Conservation (phyloP, 371 early-diverging fungal species). For the Thermomucor indicae-seudaticae region DNA sequence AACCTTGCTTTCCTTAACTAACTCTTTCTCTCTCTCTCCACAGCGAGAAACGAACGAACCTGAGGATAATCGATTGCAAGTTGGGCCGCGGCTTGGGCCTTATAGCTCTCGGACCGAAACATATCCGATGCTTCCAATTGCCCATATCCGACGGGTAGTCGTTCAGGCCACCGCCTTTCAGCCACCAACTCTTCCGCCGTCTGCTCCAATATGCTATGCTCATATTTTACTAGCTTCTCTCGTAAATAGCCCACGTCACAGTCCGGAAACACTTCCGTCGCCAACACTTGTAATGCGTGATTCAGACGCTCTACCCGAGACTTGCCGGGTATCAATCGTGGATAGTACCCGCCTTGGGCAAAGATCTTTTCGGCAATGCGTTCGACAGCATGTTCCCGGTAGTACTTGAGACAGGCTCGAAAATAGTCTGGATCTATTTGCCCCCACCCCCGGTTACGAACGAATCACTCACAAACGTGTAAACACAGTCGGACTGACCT, state of each 20-base stretch:
- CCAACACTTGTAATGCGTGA: constrained; percentile 27
- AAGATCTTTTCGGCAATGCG: constrained; percentile 43
- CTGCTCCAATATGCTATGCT: constrained; percentile 34
- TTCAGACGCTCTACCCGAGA: constrained; percentile 18
- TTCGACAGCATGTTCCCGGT: constrained; percentile 36
- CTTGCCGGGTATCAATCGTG: not conserved
- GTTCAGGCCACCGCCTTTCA: constrained; percentile 19
- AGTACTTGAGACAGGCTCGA: constrained; percentile 32
- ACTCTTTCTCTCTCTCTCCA: not conserved
- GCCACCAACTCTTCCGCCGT: constrained; percentile 24
- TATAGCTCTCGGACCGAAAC: constrained; percentile 32
- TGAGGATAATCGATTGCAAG: constrained; percentile 35
- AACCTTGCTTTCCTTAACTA: too few species aligned
- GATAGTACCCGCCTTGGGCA: constrained; percentile 32
- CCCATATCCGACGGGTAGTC: constrained; percentile 32
- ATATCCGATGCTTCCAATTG: constrained; percentile 29
- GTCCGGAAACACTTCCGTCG: constrained; percentile 52
- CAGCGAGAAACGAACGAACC: constrained; percentile 13
- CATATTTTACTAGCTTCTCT: constrained; percentile 17
- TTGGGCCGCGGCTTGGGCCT: constrained; percentile 25
- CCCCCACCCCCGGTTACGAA: too few species aligned
- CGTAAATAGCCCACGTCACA: constrained; percentile 37
- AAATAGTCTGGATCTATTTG: constrained; percentile 46
- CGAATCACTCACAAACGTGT: too few species aligned
- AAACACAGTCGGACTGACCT: constrained; percentile 12